Percentiles rank a stretch among this genome's conserved stretches.
Conservation (phyloP, 2,329 filamentous ascomycete species). For the Aspergillus fumigatus region DNA sequence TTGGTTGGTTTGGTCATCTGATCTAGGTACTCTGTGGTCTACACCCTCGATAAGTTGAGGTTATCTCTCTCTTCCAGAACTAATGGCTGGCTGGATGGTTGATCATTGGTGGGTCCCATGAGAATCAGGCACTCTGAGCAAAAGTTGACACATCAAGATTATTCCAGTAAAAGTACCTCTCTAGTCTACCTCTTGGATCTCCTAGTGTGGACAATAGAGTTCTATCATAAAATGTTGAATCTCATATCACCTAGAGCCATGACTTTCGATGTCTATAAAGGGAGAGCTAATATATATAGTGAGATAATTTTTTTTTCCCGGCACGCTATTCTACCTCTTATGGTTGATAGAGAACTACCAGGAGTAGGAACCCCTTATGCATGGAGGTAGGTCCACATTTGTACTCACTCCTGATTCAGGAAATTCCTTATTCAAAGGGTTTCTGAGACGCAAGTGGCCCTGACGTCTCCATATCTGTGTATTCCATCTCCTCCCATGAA, state of each 20-base stretch:
- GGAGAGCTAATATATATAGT: not conserved
- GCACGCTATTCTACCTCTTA: not conserved
- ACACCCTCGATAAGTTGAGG: not conserved
- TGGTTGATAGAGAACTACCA: not conserved
- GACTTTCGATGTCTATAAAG: not conserved
- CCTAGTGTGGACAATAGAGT: too few species aligned
- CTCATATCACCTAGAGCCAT: not conserved
- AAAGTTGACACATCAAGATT: not conserved
- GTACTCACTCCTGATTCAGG: not conserved
- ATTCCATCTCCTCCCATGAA: not conserved
- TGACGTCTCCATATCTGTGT: not conserved
- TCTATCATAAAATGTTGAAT: not conserved
- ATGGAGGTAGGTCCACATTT: not conserved
- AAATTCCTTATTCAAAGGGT: not conserved
- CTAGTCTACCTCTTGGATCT: too few species aligned
- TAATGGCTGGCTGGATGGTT: constrained; percentile 10
- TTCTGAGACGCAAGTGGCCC: not conserved
- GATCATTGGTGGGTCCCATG: constrained; percentile 12
- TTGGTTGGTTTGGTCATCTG: not conserved
- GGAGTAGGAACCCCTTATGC: not conserved
- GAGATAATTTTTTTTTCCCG: too few species aligned
- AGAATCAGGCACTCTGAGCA: constrained; percentile 6
- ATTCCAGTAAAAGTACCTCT: not conserved
- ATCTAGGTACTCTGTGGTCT: not conserved
- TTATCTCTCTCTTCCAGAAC: not conserved